Evolutionary conservation across 1,284 basidiomycete species (phyloP).

Genomic region (Microbotryum intermedium): DNA sequence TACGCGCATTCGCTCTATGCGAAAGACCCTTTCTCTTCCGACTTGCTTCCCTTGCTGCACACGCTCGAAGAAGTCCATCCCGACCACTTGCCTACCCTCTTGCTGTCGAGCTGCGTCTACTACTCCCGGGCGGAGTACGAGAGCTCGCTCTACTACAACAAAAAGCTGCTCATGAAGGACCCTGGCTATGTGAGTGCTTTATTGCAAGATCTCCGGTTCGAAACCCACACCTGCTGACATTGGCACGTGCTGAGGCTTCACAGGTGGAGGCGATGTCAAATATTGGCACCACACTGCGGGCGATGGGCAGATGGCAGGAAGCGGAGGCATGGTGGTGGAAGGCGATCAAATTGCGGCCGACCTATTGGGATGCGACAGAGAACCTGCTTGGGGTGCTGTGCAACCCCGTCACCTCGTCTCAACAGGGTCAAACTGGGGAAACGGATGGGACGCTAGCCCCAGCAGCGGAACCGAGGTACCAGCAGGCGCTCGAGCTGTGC

Average conservation of each 20-base stretch:
- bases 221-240: neutral
- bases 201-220: neutral
- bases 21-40: conserved; percentile 3
- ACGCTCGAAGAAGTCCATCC: conserved; percentile 37
- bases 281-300: conserved; percentile 47
- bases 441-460: no score
- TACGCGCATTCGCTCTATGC: conserved; percentile 29
- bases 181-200: conserved; percentile 41
- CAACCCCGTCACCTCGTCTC: conserved; percentile 29
- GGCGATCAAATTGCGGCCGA: conserved; percentile 43
- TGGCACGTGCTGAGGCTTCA: neutral
- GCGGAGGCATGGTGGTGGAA: conserved; percentile 47
- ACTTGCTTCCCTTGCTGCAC: conserved; percentile 37
- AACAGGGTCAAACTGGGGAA: no score
- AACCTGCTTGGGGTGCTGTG: conserved; percentile 45
- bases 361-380: conserved; percentile 41
- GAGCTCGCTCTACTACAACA: conserved; percentile 38
- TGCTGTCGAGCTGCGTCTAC: conserved; percentile 41
- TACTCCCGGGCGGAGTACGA: conserved; percentile 37
- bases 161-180: conserved; percentile 37
- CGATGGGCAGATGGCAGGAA: conserved; percentile 40
- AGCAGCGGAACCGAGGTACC: conserved; percentile 33
- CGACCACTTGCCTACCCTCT: conserved; percentile 38
- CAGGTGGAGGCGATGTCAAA: conserved; percentile 49
- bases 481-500: conserved; percentile 41